phyloP scores from a whole-genome alignment of 2,329 filamentous ascomycete genomes.

The Sclerotinia nivalis region DNA sequence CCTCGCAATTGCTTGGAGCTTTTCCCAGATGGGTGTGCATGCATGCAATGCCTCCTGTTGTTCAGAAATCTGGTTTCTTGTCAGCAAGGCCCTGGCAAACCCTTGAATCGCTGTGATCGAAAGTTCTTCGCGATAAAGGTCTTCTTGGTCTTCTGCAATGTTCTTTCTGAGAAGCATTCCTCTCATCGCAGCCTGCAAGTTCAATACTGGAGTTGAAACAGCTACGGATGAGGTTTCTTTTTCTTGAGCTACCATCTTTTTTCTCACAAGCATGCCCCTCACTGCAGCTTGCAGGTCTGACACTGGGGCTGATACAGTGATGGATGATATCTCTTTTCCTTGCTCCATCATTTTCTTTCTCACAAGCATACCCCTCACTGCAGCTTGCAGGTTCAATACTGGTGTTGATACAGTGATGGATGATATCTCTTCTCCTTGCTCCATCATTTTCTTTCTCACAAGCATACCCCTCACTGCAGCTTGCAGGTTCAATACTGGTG shows the following conservation, averaged over 20 bases:
- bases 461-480: slow-evolving; percentile 42
- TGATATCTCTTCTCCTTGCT: background rate
- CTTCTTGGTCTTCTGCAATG: slow-evolving; percentile 54
- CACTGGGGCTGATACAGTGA: too few relatives aligned
- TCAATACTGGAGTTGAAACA: slow-evolving; percentile 53
- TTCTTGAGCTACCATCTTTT: slow-evolving; percentile 4
- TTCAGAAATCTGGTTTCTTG: slow-evolving; percentile 53
- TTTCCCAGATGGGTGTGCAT: slow-evolving; percentile 52
- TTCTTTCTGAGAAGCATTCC: slow-evolving; percentile 53
- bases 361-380: slow-evolving; percentile 10
- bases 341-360: background rate
- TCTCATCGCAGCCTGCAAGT: slow-evolving; percentile 44
- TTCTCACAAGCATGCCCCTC: slow-evolving; percentile 13
- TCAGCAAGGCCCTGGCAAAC: slow-evolving; percentile 59
- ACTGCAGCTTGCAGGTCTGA: background rate
- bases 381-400: slow-evolving; percentile 51
- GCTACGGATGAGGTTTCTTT: slow-evolving; percentile 31
- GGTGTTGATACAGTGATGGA: slow-evolving; percentile 48
- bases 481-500: slow-evolving; percentile 53
- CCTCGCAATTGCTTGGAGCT: slow-evolving; percentile 45
- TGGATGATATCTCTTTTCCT: too few relatives aligned
- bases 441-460: slow-evolving; percentile 46
- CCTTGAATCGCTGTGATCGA: slow-evolving; percentile 63
- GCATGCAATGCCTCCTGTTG: slow-evolving; percentile 54
- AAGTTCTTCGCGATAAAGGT: slow-evolving; percentile 53